Base-by-base conservation (phyloP, 129 eudicot species). In the Pulicaria dysenterica region DNA sequence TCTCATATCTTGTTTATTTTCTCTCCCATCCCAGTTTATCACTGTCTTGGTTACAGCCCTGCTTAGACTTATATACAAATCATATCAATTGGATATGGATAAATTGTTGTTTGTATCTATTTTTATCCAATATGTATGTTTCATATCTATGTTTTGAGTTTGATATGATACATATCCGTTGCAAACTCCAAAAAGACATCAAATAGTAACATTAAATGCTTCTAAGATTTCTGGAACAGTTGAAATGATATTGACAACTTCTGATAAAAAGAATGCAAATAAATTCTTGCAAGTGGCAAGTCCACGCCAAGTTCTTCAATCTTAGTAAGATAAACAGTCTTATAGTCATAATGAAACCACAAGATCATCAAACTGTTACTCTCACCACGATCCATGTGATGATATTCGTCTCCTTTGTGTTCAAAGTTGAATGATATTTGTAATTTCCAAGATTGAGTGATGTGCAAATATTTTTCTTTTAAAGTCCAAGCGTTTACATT, bases 81-180 rank as follows among this genome's bases (percentile, higher is more conserved):
- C 58, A 49, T 67, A 36, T 34, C 41, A 40, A 63, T 38, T 67
- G 57, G 42, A 6, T 13, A 38, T 8, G 5, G 36, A 49, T 37
- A 68, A 7, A 68, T 7, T 49, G 73, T 37, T 49, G 49, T n/a
- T 67, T 55, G 40, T 67, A 67, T 37, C 7, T 47, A 59, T 36
- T 46, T 67, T 55, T 31, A 13, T 7, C 24, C 37, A 4, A 59
- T 59, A 11, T 34, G 44, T n/a, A 34, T 48, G 36, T 15, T 14
- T 63, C 68, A 41, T 15, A 13, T 38, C 46, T 14, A 41, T 58
- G 34, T 15, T 1, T 41, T 42, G 50, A 42, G 50, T 14, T 8
- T 3, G 4, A 15, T 63, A 16, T 39, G 14, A 58, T 43, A 9
- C 24, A 58, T 58, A 58, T 5, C 5, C 6, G 8, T 19, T 57